Conservation (phyloP, 306 rosid genomes). For the Glycine soja region DNA sequence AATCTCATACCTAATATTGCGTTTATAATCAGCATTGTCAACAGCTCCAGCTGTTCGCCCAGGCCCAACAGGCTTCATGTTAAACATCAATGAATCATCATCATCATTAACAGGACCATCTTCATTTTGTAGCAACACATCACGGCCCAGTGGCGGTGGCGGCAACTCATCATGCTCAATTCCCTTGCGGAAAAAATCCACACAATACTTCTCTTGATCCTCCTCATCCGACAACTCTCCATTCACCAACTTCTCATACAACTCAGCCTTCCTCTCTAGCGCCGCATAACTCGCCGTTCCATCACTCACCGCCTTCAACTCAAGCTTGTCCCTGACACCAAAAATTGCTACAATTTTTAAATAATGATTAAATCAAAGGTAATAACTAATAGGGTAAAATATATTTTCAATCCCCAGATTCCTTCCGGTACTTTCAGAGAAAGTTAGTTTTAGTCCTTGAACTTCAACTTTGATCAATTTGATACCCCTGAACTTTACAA, state of each 20-base stretch:
- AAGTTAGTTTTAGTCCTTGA: no score
- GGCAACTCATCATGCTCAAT: slow-evolving; percentile 54
- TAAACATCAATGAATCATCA: slow-evolving; percentile 59
- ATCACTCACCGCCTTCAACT: slow-evolving; percentile 85
- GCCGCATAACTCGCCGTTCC: slow-evolving; percentile 89
- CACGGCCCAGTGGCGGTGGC: slow-evolving; percentile 42
- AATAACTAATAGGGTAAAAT: no score
- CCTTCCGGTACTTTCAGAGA: no score
- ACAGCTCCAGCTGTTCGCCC: slow-evolving; percentile 41
- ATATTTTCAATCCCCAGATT: no score
- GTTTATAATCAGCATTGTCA: slow-evolving; percentile 77
- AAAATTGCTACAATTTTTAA: neutral
- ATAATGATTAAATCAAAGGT: neutral
- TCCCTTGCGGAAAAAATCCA: slow-evolving; percentile 82
- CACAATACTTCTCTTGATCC: slow-evolving; percentile 90
- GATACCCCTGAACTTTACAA: no score
- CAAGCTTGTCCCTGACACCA: slow-evolving; percentile 80
- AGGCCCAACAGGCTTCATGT: slow-evolving; percentile 58
- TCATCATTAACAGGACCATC: slow-evolving; percentile 10
- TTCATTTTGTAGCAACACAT: slow-evolving; percentile 51
- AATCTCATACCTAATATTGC: slow-evolving; percentile 71
- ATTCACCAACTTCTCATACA: slow-evolving; percentile 78
- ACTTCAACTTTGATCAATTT: no score
- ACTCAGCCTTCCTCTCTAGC: slow-evolving; percentile 79
- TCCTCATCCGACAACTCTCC: slow-evolving; percentile 94